Conservation (phyloP, 1,284 basidiomycete genomes). For the Sparassis latifolia region DNA sequence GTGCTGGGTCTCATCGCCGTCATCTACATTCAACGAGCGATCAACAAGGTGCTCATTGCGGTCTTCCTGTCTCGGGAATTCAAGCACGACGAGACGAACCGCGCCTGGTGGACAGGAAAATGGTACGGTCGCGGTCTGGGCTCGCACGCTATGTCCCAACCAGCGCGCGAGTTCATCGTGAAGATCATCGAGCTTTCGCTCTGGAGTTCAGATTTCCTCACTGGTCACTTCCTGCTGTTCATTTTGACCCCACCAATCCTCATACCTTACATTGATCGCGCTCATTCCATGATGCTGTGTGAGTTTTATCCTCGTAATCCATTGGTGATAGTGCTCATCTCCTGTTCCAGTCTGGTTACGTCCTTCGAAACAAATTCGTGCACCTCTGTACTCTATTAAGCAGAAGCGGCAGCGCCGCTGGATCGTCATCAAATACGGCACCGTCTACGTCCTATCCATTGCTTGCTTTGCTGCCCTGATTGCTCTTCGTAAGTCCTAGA, state of each 20-base stretch:
- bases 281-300: conserved; percentile 75
- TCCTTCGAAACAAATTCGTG: conserved; percentile 86
- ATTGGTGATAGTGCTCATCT: conserved; percentile 10
- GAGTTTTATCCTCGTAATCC: conserved; percentile 29
- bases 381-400: conserved; percentile 88
- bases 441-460: conserved; percentile 70
- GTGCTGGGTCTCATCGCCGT: conserved; percentile 85
- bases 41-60: conserved; percentile 89
- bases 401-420: conserved; percentile 82
- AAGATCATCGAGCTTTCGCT: conserved; percentile 81
- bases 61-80: conserved; percentile 93
- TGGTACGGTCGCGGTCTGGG: conserved; percentile 94
- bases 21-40: conserved; percentile 82
- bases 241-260: conserved; percentile 69
- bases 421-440: conserved; percentile 82
- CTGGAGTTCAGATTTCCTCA: conserved; percentile 72
- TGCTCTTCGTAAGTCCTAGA: conserved; percentile 56
- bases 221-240: conserved; percentile 65
- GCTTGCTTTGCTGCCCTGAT: conserved; percentile 75
- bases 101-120: conserved; percentile 96
- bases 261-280: conserved; percentile 68
- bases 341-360: conserved; percentile 66
- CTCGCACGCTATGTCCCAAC: conserved; percentile 81
- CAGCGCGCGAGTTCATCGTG: conserved; percentile 83
- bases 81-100: conserved; percentile 96